Percentiles rank a stretch among this genome's conserved stretches.
These are phyloP conservation scores for Colletotrichum sansevieriae DNA, from an alignment of 2,329 filamentous ascomycete genomes.

Conservation along the genomic window DNA sequence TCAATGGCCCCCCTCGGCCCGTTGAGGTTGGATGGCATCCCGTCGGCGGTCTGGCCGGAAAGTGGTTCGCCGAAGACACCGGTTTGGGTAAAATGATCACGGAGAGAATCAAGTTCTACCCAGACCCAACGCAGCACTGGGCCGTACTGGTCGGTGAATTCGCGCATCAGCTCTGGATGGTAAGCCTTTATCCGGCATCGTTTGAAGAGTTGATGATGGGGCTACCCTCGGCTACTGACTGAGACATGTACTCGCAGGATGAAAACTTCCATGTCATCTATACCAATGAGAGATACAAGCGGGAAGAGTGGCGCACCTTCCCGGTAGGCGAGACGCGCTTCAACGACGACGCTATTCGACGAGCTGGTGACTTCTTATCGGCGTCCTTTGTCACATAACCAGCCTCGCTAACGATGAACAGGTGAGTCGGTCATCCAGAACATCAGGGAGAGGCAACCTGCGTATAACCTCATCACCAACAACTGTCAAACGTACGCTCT, in stretches of 20 bases:
- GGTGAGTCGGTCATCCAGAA: slow-evolving; percentile 66
- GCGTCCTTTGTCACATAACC: background rate
- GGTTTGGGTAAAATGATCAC: slow-evolving; percentile 68
- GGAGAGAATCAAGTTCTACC: slow-evolving; percentile 65
- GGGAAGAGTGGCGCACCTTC: slow-evolving; percentile 64
- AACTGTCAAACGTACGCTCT: slow-evolving; percentile 72
- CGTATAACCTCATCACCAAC: slow-evolving; percentile 71
- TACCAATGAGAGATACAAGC: slow-evolving; percentile 62
- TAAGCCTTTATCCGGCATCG: slow-evolving; percentile 45
- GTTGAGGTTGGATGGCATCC: slow-evolving; percentile 72
- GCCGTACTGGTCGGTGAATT: slow-evolving; percentile 68
- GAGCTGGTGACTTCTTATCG: slow-evolving; percentile 56
- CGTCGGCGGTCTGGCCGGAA: slow-evolving; percentile 67
- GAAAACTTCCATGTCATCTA: slow-evolving; percentile 70
- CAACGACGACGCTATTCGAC: slow-evolving; percentile 65
- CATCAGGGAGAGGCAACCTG: slow-evolving; percentile 62
- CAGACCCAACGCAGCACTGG: slow-evolving; percentile 73
- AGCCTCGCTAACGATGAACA: slow-evolving; percentile 40
- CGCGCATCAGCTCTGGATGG: slow-evolving; percentile 72
- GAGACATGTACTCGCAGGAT: slow-evolving; percentile 51
- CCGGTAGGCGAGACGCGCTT: slow-evolving; percentile 65
- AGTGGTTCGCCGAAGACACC: slow-evolving; percentile 70
- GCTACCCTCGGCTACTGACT: background rate
- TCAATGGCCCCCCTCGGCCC: slow-evolving; percentile 53
- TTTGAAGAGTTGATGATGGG: background rate